These are phyloP conservation scores for Pinus tabuliformis DNA, from an alignment of 75 land plant genomes.

Conservation along the genomic window DNA sequence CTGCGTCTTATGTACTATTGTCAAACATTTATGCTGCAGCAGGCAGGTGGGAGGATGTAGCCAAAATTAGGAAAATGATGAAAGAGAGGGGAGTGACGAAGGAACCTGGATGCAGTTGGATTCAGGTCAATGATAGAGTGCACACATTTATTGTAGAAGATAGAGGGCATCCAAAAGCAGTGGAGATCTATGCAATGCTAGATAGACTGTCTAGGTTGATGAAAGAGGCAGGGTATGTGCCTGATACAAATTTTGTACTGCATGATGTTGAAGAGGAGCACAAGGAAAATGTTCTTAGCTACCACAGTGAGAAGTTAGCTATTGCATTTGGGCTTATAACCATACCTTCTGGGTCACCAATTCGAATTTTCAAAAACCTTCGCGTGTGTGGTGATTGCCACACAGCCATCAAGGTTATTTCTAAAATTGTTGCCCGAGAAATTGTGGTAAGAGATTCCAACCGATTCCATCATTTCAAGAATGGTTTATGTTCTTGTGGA, in stretches of 20 bases:
- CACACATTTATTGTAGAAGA: constrained; percentile 15
- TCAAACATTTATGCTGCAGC: constrained; percentile 46
- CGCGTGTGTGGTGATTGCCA: constrained; percentile 20
- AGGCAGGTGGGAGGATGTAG: constrained; percentile 44
- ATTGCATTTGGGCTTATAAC: constrained; percentile 17
- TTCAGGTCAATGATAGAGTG: constrained; percentile 11
- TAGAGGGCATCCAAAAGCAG: constrained; percentile 8
- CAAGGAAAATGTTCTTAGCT: constrained; percentile 9
- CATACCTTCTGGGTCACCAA: not conserved
- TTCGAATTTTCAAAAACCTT: constrained; percentile 15
- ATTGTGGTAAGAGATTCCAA: constrained; percentile 14
- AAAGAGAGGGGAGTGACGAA: constrained; percentile 27
- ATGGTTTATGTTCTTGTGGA: constrained; percentile 13
- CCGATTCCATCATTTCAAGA: constrained; percentile 12
- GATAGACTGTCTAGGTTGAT: constrained; percentile 3
- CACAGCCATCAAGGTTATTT: constrained; percentile 11
- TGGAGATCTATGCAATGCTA: constrained; percentile 10
- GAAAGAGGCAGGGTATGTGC: constrained; percentile 19
- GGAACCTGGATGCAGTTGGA: constrained; percentile 44
- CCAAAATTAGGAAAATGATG: constrained; percentile 28
- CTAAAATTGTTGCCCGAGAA: constrained; percentile 7
- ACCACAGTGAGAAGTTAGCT: constrained; percentile 20
- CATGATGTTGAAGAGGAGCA: constrained; percentile 19
- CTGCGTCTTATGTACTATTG: constrained; percentile 35
- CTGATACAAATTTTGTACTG: constrained; percentile 7